Evolutionary conservation across 169 alveolate genomes (phyloP), one percentile per base, ranked within the genome.

Genomic region (Miamiensis avidus): DNA sequence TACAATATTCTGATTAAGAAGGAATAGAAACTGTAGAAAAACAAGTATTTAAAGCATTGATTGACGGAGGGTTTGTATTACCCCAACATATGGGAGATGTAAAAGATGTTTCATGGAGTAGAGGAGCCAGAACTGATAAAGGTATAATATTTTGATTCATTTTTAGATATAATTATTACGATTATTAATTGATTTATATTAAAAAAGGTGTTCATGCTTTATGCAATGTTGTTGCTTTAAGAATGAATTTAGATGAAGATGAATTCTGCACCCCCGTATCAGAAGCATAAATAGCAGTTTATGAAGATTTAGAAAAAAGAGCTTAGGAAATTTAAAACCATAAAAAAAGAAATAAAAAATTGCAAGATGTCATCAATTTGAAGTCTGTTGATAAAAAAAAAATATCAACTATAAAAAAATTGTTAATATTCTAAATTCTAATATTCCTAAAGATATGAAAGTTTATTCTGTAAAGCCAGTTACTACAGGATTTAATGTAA

Each of bases 41-140:
- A 81, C 87, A 85, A 86, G 76, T 91, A 65, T 90, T 84, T 83
- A 32, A 88, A 72, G 89, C 90, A 15, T 88, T 91, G 34, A 85
- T 88, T 65, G 90, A 88, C 76, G 89, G 88, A 34, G 88, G 83
- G 73, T 86, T 89, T 72, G 84, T 88, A 15, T 75, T 79, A 25
- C 82, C 64, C 76, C 76, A 85, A 29, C 86, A 91, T 76, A 78
- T 81, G 76, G 91, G 92, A 16, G 87, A 86, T 76, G 75, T 93
- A 34, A 81, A 89, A 64, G 89, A 93, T 85, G 87, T 89, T 32
- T 83, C 85, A 34, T 93, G 96, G 94, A 89, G 91, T 87, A 84
- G 96, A 77, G 94, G 93, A 30, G 92, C 96, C 27, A 85, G 96
- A 78, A 93, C 96, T n/a, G 96, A 93, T 78, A 93, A 93, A 89